phyloP scores from a whole-genome alignment of 192 early-diverging fungal species.

The Rhizophagus sp. region DNA sequence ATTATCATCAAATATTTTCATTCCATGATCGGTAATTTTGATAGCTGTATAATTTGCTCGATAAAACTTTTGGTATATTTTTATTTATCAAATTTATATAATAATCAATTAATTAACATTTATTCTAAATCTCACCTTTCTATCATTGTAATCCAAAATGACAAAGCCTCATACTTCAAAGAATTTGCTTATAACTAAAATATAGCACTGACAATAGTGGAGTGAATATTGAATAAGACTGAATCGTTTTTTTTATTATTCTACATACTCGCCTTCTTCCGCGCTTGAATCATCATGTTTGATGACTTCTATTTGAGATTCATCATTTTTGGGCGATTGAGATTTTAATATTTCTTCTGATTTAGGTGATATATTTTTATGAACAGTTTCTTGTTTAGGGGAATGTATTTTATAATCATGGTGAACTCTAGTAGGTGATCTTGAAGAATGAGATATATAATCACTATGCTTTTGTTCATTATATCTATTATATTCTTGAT shows the following conservation, averaged over 20 bases:
- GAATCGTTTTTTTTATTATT: conserved; percentile 12
- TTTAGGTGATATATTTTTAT: conserved; percentile 9
- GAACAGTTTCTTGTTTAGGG: neutral
- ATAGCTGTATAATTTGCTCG: neutral
- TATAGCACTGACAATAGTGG: conserved; percentile 24
- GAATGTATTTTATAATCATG: conserved; percentile 10
- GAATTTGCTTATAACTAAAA: conserved; percentile 18
- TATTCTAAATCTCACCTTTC: conserved; percentile 14
- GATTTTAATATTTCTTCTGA: conserved; percentile 6
- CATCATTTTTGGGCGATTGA: neutral
- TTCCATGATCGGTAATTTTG: neutral
- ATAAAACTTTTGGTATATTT: neutral
- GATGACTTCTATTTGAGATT: conserved; percentile 1
- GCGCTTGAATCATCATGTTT: conserved; percentile 32
- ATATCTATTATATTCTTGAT: conserved; percentile 19
- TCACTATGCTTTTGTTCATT: conserved; percentile 2
- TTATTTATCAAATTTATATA: neutral
- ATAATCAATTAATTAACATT: neutral
- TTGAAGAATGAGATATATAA: conserved; percentile 8
- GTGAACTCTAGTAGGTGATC: neutral
- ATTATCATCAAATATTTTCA: neutral
- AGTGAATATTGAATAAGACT: conserved; percentile 8
- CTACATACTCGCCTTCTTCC: conserved; percentile 34
- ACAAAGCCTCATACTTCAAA: conserved; percentile 12
- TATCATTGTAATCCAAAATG: neutral